Conservation (phyloP, 768 basidiomycete species). For the Panaeolus cyanescens region DNA sequence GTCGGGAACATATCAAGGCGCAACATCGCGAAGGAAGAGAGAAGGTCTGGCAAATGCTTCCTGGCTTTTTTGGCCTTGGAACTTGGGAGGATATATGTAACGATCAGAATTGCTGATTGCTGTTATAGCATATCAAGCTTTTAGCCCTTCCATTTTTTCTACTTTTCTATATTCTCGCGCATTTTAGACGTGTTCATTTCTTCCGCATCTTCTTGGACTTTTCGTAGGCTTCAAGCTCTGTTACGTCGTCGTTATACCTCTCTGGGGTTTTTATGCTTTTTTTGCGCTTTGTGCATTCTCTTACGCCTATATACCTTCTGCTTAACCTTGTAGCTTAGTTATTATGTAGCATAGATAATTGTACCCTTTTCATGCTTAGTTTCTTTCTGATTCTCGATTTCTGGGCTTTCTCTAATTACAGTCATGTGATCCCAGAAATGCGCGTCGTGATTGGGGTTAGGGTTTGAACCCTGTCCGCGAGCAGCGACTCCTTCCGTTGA, state of each 20-base stretch:
- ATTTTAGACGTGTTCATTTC: background rate
- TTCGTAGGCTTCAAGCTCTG: background rate
- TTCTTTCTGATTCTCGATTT: background rate
- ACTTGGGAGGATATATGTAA: constrained; percentile 39
- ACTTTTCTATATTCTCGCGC: background rate
- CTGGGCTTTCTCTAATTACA: background rate
- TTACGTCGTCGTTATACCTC: background rate
- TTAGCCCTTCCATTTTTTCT: background rate
- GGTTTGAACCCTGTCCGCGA: background rate
- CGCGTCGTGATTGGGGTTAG: background rate
- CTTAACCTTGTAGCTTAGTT: background rate
- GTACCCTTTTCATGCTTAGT: background rate
- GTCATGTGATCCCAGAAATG: background rate
- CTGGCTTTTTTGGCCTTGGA: constrained; percentile 35
- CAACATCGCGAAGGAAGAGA: constrained; percentile 35
- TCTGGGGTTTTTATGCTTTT: background rate
- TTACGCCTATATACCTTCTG: background rate
- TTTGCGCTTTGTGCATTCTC: background rate
- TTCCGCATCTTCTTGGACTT: background rate
- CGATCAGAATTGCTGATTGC: constrained; percentile 31
- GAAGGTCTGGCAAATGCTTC: constrained; percentile 39
- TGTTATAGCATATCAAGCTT: background rate
- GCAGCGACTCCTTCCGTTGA: background rate
- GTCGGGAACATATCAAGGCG: constrained; percentile 27
- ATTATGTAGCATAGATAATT: background rate